Evolutionary conservation across 1,139 yeast genomes (phyloP), one percentile per base, ranked within the genome.

Genomic region (Scheffersomyces illinoinensis): DNA sequence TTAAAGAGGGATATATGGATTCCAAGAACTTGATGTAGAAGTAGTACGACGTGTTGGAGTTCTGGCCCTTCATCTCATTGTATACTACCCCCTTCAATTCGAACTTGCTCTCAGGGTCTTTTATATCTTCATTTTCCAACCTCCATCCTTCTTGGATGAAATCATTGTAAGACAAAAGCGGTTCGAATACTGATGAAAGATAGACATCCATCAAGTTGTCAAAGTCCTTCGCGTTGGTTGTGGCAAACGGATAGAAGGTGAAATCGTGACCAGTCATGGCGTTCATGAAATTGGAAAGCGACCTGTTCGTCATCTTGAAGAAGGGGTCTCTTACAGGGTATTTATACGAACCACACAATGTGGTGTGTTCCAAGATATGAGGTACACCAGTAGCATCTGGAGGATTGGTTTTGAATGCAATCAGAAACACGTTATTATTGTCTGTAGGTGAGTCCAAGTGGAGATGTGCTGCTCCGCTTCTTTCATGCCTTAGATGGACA

Each of bases 131-230:
- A 66, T 91, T 87, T 72, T 95, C 99, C 53, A 96, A 77, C 71
- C 99, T 85, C 99, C 99, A 95, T 50, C 99, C 99, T 76, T 95
- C 99, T 76, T 96, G 99, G 64, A 84, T 82, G 70, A 95, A 95
- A 73, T 96, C 99, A 57, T 89, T 88, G 62, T 85, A 83, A 47
- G 90, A 82, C 61, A 95, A 77, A 56, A 91, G 73, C 5, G 99
- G 99, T 65, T 87, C 88, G 61, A 93, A 84, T 0, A 93, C 95
- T 3, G 97, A 89, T 62, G 95, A 97, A 56, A 93, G 79, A 71
- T 96, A 95, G 8, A 95, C 97, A 62, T 88, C 90, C 85, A 93
- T 89, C 69, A 95, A 81, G 68, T 95, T 96, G 50, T 84, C 84
- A 72, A 85, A 95, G 72, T 95, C 99, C 60, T 85, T 85, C 52